A percentile compares a stretch with the other conserved stretches of the same genome.
These are phyloP conservation scores for Trypanosoma avium DNA, from an alignment of 208 protist genomes.

Conservation along the genomic window DNA sequence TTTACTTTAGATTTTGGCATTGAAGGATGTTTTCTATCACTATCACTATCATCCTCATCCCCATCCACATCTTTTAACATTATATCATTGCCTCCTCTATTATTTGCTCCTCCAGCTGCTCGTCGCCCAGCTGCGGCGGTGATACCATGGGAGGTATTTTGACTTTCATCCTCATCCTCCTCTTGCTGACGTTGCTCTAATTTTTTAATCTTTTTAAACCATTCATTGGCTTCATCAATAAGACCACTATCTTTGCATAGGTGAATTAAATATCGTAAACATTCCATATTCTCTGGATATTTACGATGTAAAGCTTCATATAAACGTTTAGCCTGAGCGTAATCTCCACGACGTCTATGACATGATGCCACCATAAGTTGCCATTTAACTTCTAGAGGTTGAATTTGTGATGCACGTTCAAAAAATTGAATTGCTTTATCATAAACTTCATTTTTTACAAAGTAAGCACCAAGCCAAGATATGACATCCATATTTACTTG, in stretches of 20 bases:
- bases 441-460: slow-evolving; percentile 96
- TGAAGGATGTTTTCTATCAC: slow-evolving; percentile 21
- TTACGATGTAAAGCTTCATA: slow-evolving; percentile 93
- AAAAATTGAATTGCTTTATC: slow-evolving; percentile 98
- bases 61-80: no score
- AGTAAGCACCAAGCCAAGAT: slow-evolving; percentile 97
- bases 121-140: slow-evolving; percentile 25
- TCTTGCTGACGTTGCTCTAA: slow-evolving; percentile 66
- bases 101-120: slow-evolving; percentile 22
- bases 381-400: slow-evolving; percentile 96
- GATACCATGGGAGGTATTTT: no score
- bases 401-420: slow-evolving; percentile 94
- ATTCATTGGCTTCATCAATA: slow-evolving; percentile 90
- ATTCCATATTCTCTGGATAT: slow-evolving; percentile 95
- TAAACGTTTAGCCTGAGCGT: slow-evolving; percentile 89
- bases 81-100: background rate
- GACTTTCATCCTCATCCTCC: slow-evolving; percentile 7
- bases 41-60: slow-evolving; percentile 39
- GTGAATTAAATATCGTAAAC: slow-evolving; percentile 93
- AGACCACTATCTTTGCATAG: slow-evolving; percentile 92
- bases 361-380: slow-evolving; percentile 96
- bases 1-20: slow-evolving; percentile 25
- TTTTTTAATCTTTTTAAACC: slow-evolving; percentile 84
- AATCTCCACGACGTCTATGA: slow-evolving; percentile 92
- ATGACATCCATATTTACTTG: slow-evolving; percentile 98